phyloP scores from a whole-genome alignment of 2,329 filamentous ascomycete species.

The Thielaviopsis populi region DNA sequence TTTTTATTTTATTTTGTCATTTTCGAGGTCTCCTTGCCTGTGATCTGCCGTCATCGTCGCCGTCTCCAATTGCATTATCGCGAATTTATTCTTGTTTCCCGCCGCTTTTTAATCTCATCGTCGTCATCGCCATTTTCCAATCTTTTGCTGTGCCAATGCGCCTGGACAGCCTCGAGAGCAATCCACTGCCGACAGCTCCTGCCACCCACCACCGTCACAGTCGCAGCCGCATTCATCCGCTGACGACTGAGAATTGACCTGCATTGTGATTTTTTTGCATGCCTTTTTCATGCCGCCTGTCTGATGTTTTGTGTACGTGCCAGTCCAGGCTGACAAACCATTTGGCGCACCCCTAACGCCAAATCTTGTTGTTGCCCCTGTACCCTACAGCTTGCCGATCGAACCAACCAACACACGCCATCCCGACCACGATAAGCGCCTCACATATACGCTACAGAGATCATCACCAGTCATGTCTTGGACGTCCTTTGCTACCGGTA shows the following conservation, averaged over 20 bases:
- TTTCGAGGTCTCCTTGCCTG: neutral
- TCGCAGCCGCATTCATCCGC: no score
- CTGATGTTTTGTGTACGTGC: neutral
- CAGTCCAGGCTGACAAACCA: neutral
- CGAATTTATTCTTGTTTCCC: no score
- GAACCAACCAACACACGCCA: neutral
- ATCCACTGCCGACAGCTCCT: no score
- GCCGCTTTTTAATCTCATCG: no score
- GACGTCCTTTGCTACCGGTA: slow-evolving; percentile 6
- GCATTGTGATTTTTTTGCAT: no score
- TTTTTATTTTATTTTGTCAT: neutral
- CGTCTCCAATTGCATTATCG: no score
- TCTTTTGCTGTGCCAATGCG: neutral
- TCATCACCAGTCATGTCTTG: slow-evolving; percentile 6
- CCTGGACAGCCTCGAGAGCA: neutral
- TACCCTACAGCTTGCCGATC: neutral
- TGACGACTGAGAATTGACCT: no score
- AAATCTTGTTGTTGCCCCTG: neutral
- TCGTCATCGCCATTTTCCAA: neutral
- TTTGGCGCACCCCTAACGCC: neutral
- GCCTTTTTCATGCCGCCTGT: neutral
- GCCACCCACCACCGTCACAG: no score
- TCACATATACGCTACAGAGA: neutral
- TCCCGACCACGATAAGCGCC: neutral
- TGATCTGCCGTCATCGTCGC: neutral